Percentiles rank a stretch among this genome's conserved stretches.
phyloP scores from a whole-genome alignment of 2,329 filamentous ascomycete genomes.

The Claviceps sorghi region DNA sequence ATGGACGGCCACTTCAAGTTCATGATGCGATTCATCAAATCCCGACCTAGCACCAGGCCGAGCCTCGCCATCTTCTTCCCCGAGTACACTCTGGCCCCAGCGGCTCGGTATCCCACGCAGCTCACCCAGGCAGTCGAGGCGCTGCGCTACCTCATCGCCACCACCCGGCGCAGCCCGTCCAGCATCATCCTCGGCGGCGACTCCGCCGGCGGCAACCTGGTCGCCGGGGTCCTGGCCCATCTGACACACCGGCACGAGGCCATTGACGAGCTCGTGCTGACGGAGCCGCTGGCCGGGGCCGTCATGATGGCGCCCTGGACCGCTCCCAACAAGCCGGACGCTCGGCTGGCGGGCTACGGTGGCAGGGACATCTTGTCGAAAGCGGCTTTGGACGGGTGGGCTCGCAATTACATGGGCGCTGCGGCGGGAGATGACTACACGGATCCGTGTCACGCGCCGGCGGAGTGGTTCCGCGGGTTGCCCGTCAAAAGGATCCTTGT shows the following conservation, averaged over 20 bases:
- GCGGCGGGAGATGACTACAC: slow-evolving; percentile 8
- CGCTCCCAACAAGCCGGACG: slow-evolving; percentile 2
- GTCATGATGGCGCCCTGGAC: slow-evolving; percentile 9
- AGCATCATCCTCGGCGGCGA: slow-evolving; percentile 9
- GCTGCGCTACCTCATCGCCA: slow-evolving; percentile 7
- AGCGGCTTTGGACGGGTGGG: slow-evolving; percentile 3
- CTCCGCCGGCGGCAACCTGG: slow-evolving; percentile 10
- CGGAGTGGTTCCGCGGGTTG: slow-evolving; percentile 8
- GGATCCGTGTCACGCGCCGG: slow-evolving; percentile 7
- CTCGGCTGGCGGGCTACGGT: slow-evolving; percentile 2
- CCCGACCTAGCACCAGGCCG: slow-evolving; percentile 3
- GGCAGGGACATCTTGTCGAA: slow-evolving; percentile 7
- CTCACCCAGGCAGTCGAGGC: slow-evolving; percentile 9
- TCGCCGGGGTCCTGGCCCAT: slow-evolving; percentile 9
- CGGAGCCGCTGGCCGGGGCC: slow-evolving; percentile 6
- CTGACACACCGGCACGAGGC: slow-evolving; percentile 8
- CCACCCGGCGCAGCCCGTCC: slow-evolving; percentile 3
- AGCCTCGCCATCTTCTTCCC: slow-evolving; percentile 9
- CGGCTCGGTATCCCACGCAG: slow-evolving; percentile 10
- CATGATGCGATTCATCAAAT: slow-evolving; percentile 6
- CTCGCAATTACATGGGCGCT: slow-evolving; percentile 6
- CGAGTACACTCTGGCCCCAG: slow-evolving; percentile 9
- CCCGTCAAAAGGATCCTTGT: slow-evolving; percentile 8
- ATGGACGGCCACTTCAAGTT: slow-evolving; percentile 8
- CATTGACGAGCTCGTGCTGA: slow-evolving; percentile 6